Percentiles rank a stretch among this genome's conserved stretches.
Evolutionary conservation across 306 rosid species (phyloP).

Genomic region (Casuarina cunninghamiana): DNA sequence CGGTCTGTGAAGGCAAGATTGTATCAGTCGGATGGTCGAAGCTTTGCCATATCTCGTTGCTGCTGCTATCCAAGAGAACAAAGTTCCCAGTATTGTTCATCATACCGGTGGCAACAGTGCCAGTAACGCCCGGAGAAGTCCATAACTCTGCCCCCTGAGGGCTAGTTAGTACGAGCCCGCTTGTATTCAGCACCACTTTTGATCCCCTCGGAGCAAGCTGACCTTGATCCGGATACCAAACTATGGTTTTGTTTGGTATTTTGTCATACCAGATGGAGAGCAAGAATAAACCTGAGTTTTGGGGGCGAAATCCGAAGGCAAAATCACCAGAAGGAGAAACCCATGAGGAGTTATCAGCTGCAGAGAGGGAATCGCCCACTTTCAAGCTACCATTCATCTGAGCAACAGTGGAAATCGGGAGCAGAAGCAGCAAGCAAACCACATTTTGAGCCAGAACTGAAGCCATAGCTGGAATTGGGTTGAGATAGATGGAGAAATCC

Average conservation of each 20-base stretch:
- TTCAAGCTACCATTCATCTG: neutral
- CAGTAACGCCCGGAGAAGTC: constrained; percentile 1
- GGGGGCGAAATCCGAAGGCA: constrained; percentile 53
- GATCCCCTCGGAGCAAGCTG: constrained; percentile 40
- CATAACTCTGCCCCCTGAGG: constrained; percentile 11
- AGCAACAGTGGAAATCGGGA: neutral
- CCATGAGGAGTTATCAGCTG: constrained; percentile 14
- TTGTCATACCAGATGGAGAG: constrained; percentile 54
- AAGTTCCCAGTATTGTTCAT: constrained; percentile 51
- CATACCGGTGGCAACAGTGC: neutral
- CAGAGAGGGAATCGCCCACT: no score
- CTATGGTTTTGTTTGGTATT: constrained; percentile 37
- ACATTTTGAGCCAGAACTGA: neutral
- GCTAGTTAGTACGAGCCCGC: no score
- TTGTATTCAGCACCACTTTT: neutral
- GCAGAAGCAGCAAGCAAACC: neutral
- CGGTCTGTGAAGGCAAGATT: constrained; percentile 46
- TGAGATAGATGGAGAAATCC: neutral
- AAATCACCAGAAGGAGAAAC: constrained; percentile 41
- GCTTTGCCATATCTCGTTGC: constrained; percentile 26
- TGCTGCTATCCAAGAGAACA: constrained; percentile 22
- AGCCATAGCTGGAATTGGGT: neutral
- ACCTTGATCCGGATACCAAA: constrained; percentile 38
- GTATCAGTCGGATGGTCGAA: constrained; percentile 28
- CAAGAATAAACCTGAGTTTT: constrained; percentile 22